phyloP scores from a whole-genome alignment of 1,284 basidiomycete species.

The Pholiota adiposa region DNA sequence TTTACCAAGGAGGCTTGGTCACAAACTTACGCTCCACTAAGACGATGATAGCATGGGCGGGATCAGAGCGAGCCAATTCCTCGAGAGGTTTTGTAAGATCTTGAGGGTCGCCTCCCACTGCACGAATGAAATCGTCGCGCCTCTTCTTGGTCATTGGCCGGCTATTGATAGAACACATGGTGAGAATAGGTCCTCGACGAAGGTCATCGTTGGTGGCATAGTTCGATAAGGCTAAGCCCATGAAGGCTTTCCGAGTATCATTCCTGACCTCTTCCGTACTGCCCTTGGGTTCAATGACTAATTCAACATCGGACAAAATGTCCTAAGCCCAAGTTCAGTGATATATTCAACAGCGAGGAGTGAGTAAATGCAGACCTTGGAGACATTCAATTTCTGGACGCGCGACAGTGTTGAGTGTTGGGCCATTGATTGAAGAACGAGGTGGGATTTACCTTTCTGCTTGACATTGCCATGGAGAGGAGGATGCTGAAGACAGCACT shows the following conservation, averaged over 20 bases:
- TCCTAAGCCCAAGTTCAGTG: no score
- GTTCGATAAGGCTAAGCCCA: neutral
- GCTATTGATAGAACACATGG: neutral
- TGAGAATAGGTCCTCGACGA: neutral
- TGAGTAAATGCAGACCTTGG: no score
- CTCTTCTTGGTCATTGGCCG: neutral
- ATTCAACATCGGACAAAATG: neutral
- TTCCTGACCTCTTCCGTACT: neutral
- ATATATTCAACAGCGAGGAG: no score
- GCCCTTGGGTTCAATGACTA: neutral
- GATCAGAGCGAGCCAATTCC: neutral
- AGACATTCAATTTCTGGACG: no score
- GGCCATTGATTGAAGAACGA: no score
- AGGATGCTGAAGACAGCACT: no score
- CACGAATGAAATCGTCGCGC: neutral
- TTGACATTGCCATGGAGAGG: no score
- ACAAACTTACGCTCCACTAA: neutral
- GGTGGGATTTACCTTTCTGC: no score
- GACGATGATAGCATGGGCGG: neutral
- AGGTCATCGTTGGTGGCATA: neutral
- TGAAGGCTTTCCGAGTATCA: neutral
- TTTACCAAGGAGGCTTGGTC: neutral
- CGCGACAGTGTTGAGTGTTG: no score
- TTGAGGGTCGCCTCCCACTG: neutral
- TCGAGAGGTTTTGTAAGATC: neutral